phyloP scores from a whole-genome alignment of 495 filamentous ascomycete genomes.

The Aspergillus indologenus region DNA sequence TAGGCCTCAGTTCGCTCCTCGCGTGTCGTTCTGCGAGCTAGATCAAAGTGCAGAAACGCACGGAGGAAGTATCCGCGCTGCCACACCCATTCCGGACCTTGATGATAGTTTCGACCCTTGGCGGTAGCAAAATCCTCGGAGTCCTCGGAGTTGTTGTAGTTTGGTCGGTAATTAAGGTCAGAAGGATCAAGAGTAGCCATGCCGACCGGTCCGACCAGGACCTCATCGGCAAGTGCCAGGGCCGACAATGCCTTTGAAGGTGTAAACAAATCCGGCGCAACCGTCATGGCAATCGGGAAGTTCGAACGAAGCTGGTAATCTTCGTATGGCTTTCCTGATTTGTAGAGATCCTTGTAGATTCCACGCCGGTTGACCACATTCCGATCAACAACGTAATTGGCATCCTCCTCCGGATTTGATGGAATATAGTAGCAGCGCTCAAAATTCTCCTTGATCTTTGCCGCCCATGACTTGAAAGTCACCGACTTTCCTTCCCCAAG shows the following conservation, averaged over 20 bases:
- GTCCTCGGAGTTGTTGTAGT: slow-evolving; percentile 95
- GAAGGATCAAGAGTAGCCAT: slow-evolving; percentile 94
- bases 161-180: slow-evolving; percentile 87
- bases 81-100: slow-evolving; percentile 99
- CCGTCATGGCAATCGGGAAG: slow-evolving; percentile 93
- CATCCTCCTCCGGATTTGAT: slow-evolving; percentile 60
- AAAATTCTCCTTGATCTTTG: slow-evolving; percentile 78
- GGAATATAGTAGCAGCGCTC: slow-evolving; percentile 90
- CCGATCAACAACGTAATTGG: slow-evolving; percentile 74
- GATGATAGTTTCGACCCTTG: slow-evolving; percentile 96
- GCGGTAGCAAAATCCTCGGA: slow-evolving; percentile 80
- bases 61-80: slow-evolving; percentile 92
- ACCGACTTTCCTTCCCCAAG: slow-evolving; percentile 54
- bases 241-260: slow-evolving; percentile 71
- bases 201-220: slow-evolving; percentile 80
- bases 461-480: slow-evolving; percentile 77
- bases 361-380: slow-evolving; percentile 79
- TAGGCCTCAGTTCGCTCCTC: slow-evolving; percentile 76
- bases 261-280: slow-evolving; percentile 84
- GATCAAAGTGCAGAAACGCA: slow-evolving; percentile 85
- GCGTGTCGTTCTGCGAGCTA: slow-evolving; percentile 61
- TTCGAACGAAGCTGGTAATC: slow-evolving; percentile 96
- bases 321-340: slow-evolving; percentile 88
- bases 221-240: slow-evolving; percentile 72
- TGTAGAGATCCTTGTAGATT: slow-evolving; percentile 97